Evolutionary conservation across 1,139 yeast species (phyloP), one percentile per base, ranked within the genome.

Genomic region (Oligophagozyma castellii): DNA sequence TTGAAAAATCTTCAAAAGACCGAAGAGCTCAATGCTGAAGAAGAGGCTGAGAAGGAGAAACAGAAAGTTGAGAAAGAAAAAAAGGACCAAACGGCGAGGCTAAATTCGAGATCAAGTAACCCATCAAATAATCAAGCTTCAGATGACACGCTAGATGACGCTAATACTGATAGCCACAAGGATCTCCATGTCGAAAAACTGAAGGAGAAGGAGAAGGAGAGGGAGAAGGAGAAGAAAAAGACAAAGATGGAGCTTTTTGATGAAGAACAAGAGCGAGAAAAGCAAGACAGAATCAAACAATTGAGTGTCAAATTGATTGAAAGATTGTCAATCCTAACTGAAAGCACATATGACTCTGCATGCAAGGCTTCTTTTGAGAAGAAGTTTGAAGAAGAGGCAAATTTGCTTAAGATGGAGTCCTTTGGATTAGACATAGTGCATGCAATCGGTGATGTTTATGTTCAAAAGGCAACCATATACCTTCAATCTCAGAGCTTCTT

Each of bases 361-460:
- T 78, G 84, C 22, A 70, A 73, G 11, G 58, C 59, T 19, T 71
- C 93, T 1, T 86, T 83, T 54, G 63, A 64, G 36, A 69, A 66
- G 32, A 83, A 84, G 53, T 68, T 79, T 46, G 67, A 65, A 39
- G 69, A 77, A 39, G 95, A 86, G 54, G 94, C 94, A 2, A 93
- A 84, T 46, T 67, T 78, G 27, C 66, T 89, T 37, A 86, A 86
- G 50, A 74, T 83, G 79, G 96, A 86, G 55, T 80, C 94, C 29
- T 89, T 86, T 58, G 96, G 96, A 5, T 60, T 84, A 29, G 94
- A 86, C 50, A 76, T 86, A 27, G 65, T 89, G 34, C 95, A 86
- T 48, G 68, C 94, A 1, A 72, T 86, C 34, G 96, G 96, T 12
- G 61, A 67, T 22, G 72, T 80, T 5, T 86, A 86, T 53, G 63